phyloP scores from a whole-genome alignment of 176 grass and related monocot species.

The sorghum (Sorghum bicolor) region Sorghum_bicolor_NCBIv3 NC_012879.2:13266001-13266500 shows the following conservation, averaged over 20 bases:
- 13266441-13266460: too few relatives aligned
- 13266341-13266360: too few relatives aligned
- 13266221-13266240: constrained; percentile 21
- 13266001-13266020: too few relatives aligned
- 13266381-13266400: too few relatives aligned
- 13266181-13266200: background rate
- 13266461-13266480: too few relatives aligned
- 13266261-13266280: background rate
- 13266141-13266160: constrained; percentile 25
- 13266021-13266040: constrained; percentile 21
- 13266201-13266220: background rate
- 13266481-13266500: too few relatives aligned
- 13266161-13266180: constrained; percentile 11
- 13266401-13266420: too few relatives aligned
- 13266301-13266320: background rate
- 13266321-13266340: too few relatives aligned
- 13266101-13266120: constrained; percentile 33
- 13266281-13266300: background rate
- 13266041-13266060: background rate
- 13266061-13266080: background rate
- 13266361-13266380: too few relatives aligned
- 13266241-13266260: background rate
- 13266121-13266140: constrained; percentile 16
- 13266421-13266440: too few relatives aligned
- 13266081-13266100: constrained; percentile 31